Evolutionary conservation across 2,329 filamentous ascomycete species (phyloP).

Genomic region (Alternaria consortialis): DNA sequence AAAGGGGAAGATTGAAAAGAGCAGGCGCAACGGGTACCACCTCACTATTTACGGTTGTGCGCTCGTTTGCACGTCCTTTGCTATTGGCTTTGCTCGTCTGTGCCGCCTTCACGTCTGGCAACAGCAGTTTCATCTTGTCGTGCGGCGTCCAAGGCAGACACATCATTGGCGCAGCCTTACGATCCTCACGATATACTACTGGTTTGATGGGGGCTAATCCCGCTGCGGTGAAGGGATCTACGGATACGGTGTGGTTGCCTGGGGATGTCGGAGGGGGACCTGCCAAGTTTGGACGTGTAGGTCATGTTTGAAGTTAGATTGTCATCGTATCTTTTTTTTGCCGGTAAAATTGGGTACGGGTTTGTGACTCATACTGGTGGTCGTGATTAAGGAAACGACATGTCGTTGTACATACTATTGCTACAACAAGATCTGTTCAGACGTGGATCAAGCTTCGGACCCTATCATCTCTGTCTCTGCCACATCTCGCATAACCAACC

Average conservation of each 20-base stretch:
- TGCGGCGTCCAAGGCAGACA: constrained; percentile 2
- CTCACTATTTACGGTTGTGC: neutral
- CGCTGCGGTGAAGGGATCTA: neutral
- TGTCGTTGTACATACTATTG: neutral
- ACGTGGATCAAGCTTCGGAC: neutral
- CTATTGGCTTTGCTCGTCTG: constrained; percentile 1
- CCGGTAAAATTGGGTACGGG: neutral
- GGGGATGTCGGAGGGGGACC: neutral
- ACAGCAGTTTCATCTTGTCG: neutral
- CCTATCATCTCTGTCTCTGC: neutral
- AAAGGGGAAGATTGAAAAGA: neutral
- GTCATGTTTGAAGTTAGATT: neutral
- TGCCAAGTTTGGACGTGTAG: neutral
- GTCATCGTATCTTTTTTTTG: neutral
- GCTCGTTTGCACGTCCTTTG: neutral
- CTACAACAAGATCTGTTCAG: neutral
- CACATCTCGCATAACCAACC: neutral
- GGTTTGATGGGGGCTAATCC: neutral
- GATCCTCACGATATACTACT: neutral
- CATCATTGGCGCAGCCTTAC: neutral
- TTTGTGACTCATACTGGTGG: neutral
- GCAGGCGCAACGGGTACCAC: neutral
- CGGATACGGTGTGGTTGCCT: constrained; percentile 1
- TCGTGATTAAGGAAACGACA: neutral
- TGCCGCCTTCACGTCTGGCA: neutral